Conservation (phyloP, 768 basidiomycete species). For the Porphyrellus cyaneotinctus region DNA sequence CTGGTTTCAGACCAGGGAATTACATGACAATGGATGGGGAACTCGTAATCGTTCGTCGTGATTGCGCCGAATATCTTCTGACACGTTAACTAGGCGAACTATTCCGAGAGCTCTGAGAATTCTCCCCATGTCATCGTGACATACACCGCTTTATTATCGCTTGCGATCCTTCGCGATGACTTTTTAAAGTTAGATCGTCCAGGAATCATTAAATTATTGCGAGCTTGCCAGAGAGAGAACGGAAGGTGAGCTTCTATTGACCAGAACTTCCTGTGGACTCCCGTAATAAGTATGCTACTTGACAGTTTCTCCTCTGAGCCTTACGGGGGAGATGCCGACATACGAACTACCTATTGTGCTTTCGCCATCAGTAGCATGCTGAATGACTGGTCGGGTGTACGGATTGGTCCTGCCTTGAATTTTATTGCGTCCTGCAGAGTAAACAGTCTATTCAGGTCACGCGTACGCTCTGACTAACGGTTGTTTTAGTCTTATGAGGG, state of each 20-base stretch:
- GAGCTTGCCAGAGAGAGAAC: constrained; percentile 68
- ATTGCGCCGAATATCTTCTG: constrained; percentile 3
- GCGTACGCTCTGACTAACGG: neutral
- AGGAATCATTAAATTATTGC: constrained; percentile 65
- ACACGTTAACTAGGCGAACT: constrained; percentile 27
- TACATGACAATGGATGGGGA: constrained; percentile 51
- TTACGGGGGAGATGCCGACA: constrained; percentile 66
- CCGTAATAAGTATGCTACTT: constrained; percentile 3
- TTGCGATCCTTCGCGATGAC: constrained; percentile 86
- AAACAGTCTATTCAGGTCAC: constrained; percentile 17
- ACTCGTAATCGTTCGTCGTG: constrained; percentile 7
- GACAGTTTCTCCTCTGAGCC: constrained; percentile 69
- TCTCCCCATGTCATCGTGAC: constrained; percentile 89
- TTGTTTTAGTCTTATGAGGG: constrained; percentile 81
- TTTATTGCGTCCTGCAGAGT: constrained; percentile 77
- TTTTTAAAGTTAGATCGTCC: constrained; percentile 64
- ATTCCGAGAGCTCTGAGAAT: constrained; percentile 48
- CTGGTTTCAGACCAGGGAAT: constrained; percentile 72
- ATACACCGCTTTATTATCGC: constrained; percentile 81
- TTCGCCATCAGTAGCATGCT: constrained; percentile 80
- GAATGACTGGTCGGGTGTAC: constrained; percentile 72
- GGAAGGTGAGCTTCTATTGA: constrained; percentile 59
- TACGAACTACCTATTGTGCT: constrained; percentile 84
- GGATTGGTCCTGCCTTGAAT: constrained; percentile 52
- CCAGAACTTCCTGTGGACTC: constrained; percentile 10